Conservation (phyloP, 768 basidiomycete genomes). For the Agaricus sinodeliciosus region DNA sequence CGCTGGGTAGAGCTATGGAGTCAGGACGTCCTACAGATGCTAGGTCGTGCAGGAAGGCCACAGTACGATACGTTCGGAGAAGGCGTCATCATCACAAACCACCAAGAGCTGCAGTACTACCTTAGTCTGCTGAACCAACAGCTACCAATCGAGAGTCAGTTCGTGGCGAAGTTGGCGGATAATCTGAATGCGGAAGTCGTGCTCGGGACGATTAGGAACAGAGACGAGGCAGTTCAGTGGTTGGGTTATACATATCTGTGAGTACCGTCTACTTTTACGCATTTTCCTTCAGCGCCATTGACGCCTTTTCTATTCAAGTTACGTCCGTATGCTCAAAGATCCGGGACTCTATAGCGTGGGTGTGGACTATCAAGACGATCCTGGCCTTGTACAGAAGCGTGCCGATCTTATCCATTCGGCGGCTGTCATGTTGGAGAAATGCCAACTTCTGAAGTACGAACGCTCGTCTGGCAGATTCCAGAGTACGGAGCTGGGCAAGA, state of each 20-base stretch:
- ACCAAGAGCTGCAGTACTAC: slow-evolving; percentile 95
- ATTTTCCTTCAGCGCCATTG: background rate
- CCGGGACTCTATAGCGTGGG: background rate
- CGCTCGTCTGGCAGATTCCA: slow-evolving; percentile 83
- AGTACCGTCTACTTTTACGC: background rate
- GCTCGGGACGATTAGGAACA: no score
- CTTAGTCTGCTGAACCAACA: slow-evolving; percentile 94
- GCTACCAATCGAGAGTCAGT: slow-evolving; percentile 94
- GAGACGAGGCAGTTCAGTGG: background rate
- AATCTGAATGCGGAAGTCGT: slow-evolving; percentile 95
- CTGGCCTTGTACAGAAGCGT: slow-evolving; percentile 67
- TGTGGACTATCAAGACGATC: background rate
- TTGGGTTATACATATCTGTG: background rate
- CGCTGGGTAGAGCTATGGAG: slow-evolving; percentile 67
- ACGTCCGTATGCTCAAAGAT: background rate
- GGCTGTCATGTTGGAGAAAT: slow-evolving; percentile 90
- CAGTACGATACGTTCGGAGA: slow-evolving; percentile 97
- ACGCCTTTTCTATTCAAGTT: background rate
- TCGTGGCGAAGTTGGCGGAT: slow-evolving; percentile 87
- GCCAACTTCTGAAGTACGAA: slow-evolving; percentile 91
- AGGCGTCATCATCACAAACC: slow-evolving; percentile 98
- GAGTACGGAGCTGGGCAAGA: slow-evolving; percentile 87
- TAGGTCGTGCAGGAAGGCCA: slow-evolving; percentile 94
- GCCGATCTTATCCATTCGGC: slow-evolving; percentile 93
- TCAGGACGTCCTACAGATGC: slow-evolving; percentile 98